phyloP scores from a whole-genome alignment of 2,329 filamentous ascomycete species.

The Pleomassaria siparia region DNA sequence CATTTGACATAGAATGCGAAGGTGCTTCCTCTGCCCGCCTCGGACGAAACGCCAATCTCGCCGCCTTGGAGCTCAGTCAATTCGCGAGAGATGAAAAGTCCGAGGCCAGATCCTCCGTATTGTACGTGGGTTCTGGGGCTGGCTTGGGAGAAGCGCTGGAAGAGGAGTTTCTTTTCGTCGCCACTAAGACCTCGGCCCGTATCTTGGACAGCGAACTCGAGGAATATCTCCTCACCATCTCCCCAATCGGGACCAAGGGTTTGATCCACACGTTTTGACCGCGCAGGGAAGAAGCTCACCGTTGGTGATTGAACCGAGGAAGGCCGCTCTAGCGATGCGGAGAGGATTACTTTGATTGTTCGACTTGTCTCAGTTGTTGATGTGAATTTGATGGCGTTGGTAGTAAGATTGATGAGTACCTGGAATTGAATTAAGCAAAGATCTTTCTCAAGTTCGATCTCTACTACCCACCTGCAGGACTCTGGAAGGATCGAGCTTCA shows the following conservation, averaged over 20 bases:
- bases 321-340: slow-evolving; percentile 61
- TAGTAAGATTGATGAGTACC: slow-evolving; percentile 69
- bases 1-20: slow-evolving; percentile 77
- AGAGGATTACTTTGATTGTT: slow-evolving; percentile 66
- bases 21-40: slow-evolving; percentile 68
- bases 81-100: slow-evolving; percentile 75
- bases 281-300: slow-evolving; percentile 65
- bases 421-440: neutral
- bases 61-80: slow-evolving; percentile 81
- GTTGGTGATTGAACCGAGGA: slow-evolving; percentile 43
- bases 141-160: slow-evolving; percentile 78
- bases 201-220: slow-evolving; percentile 74
- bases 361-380: slow-evolving; percentile 59
- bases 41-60: slow-evolving; percentile 72
- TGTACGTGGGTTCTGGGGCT: slow-evolving; percentile 74
- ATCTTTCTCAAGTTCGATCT: neutral
- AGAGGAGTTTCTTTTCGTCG: slow-evolving; percentile 72
- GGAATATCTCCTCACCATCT: slow-evolving; percentile 62
- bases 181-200: slow-evolving; percentile 73
- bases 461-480: slow-evolving; percentile 60
- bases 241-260: slow-evolving; percentile 67
- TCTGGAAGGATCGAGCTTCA: slow-evolving; percentile 72
- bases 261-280: slow-evolving; percentile 51
- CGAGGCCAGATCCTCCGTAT: slow-evolving; percentile 77
- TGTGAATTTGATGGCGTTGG: slow-evolving; percentile 83